Evolutionary conservation across 1,284 basidiomycete species (phyloP).

Genomic region (Trichosporon asahii): DNA sequence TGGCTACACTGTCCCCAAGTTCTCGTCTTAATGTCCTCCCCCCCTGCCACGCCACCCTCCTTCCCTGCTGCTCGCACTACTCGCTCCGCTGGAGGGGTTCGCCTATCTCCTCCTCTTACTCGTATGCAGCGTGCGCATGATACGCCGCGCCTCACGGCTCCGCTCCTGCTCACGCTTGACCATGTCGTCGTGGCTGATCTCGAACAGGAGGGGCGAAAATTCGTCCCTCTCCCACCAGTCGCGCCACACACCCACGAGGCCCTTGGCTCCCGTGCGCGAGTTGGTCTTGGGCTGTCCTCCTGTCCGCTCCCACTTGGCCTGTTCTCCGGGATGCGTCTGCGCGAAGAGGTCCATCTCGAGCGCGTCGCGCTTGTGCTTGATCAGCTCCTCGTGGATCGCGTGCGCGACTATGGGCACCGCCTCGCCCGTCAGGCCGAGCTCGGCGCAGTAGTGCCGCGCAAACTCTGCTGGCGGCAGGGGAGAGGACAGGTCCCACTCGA

Average conservation of each 20-base stretch:
- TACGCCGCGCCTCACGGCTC: conserved; percentile 63
- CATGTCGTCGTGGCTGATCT: conserved; percentile 82
- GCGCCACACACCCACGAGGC: conserved; percentile 84
- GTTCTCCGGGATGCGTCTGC: conserved; percentile 55
- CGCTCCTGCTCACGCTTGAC: conserved; percentile 82
- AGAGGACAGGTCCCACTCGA: conserved; percentile 97
- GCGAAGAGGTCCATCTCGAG: conserved; percentile 87
- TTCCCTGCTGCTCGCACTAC: background rate
- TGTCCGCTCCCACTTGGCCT: conserved; percentile 63
- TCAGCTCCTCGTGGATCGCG: conserved; percentile 88
- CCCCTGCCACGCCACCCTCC: no score
- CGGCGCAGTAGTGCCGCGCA: conserved; percentile 71
- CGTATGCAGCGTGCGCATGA: conserved; percentile 22
- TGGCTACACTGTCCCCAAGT: background rate
- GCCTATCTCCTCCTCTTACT: conserved; percentile 17
- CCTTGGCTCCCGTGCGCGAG: conserved; percentile 62
- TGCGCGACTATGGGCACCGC: conserved; percentile 84
- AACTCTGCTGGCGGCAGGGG: conserved; percentile 86
- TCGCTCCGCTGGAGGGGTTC: background rate
- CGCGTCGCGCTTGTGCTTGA: conserved; percentile 91
- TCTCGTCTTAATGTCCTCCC: background rate
- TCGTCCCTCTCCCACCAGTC: conserved; percentile 92
- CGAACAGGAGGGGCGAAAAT: conserved; percentile 84
- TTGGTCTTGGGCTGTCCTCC: conserved; percentile 59
- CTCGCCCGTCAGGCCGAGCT: conserved; percentile 84